phyloP scores from a whole-genome alignment of 345 rosid species.

The Euphorbia tirucalli region DNA sequence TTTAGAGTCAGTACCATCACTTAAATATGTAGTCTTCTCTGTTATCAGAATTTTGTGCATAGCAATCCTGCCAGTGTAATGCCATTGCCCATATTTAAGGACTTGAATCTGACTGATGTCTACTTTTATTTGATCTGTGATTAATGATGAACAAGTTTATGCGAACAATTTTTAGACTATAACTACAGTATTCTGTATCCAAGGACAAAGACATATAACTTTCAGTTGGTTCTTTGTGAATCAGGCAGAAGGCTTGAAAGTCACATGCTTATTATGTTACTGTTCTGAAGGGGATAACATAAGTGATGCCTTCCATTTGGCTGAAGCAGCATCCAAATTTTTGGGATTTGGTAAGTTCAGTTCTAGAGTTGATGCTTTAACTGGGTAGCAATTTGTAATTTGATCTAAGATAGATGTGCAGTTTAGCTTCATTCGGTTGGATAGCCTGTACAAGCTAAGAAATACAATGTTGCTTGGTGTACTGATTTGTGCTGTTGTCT shows the following conservation, averaged over 20 bases:
- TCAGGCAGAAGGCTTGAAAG: constrained; percentile 82
- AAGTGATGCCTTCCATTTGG: constrained; percentile 69
- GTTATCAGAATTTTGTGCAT: background rate
- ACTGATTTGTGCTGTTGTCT: background rate
- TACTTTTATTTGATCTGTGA: background rate
- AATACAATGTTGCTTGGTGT: background rate
- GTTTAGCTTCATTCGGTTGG: background rate
- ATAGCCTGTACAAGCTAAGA: background rate
- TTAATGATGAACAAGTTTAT: background rate
- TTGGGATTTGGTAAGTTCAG: constrained; percentile 48
- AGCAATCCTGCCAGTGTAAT: background rate
- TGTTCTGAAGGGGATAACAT: constrained; percentile 97
- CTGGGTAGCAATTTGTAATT: background rate
- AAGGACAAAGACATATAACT: constrained; percentile 4
- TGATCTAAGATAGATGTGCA: background rate
- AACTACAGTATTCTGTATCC: background rate
- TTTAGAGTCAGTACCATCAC: too few relatives aligned
- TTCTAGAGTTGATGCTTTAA: background rate
- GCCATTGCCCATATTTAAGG: background rate
- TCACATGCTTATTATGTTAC: constrained; percentile 80
- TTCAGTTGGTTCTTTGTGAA: constrained; percentile 17
- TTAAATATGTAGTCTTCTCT: background rate
- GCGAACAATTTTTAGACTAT: background rate
- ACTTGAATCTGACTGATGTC: background rate
- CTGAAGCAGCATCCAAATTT: constrained; percentile 66